phyloP scores from a whole-genome alignment of 1,139 yeast species.

The Kurtzmaniella quercitrusa region DNA sequence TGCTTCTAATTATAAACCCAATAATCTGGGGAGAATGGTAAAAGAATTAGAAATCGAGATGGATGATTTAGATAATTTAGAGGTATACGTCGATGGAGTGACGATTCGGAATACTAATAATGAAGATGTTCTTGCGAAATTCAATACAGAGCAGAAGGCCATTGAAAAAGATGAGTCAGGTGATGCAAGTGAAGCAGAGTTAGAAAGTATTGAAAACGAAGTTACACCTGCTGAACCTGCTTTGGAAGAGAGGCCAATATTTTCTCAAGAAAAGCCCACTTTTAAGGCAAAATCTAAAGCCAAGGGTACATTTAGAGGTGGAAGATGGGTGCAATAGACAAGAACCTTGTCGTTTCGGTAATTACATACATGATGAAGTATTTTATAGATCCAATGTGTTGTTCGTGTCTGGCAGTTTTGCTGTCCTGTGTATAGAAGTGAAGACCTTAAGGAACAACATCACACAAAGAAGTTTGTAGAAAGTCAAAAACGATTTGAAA shows the following conservation, averaged over 20 bases:
- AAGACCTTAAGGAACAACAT: too few species aligned
- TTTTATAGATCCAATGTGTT: too few species aligned
- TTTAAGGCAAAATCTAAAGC: not conserved
- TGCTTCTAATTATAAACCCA: not conserved
- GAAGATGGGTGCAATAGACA: not conserved
- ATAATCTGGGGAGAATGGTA: not conserved
- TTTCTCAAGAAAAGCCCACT: not conserved
- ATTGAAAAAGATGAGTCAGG: not conserved
- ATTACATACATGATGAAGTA: too few species aligned
- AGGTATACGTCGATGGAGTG: not conserved
- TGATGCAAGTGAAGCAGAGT: not conserved
- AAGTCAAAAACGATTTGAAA: too few species aligned
- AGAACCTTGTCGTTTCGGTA: too few species aligned
- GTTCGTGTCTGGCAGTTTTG: too few species aligned
- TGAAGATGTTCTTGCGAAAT: not conserved
- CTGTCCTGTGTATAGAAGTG: too few species aligned
- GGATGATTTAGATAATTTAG: constrained; percentile 1
- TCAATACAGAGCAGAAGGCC: not conserved
- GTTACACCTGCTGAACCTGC: not conserved
- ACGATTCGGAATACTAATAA: not conserved
- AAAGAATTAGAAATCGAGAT: constrained; percentile 2
- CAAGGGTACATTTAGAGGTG: not conserved
- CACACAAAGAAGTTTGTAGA: too few species aligned
- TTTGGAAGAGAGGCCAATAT: not conserved
- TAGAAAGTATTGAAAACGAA: not conserved